These are phyloP conservation scores for Colletotrichum neosansevieriae DNA, from an alignment of 2,329 filamentous ascomycete species.

Conservation along the genomic window DNA sequence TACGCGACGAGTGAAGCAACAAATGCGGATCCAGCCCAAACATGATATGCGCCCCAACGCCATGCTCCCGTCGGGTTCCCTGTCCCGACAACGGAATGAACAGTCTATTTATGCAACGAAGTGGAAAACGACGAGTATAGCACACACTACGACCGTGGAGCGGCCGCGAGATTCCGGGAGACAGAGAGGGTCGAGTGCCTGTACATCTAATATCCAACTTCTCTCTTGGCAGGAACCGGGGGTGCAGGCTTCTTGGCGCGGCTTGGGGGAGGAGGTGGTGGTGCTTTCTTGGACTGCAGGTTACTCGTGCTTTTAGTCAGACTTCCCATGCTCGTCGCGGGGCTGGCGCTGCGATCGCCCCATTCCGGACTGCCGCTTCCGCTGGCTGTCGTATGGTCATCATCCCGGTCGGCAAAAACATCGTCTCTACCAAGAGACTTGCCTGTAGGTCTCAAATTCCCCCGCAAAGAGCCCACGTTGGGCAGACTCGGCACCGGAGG, in stretches of 20 bases:
- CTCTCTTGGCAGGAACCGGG: constrained; percentile 52
- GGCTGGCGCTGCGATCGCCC: constrained; percentile 64
- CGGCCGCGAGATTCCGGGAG: neutral
- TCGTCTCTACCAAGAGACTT: constrained; percentile 54
- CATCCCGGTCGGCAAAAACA: constrained; percentile 60
- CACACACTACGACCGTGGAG: neutral
- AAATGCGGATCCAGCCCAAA: constrained; percentile 37
- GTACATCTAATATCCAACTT: constrained; percentile 46
- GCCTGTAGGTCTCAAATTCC: constrained; percentile 59
- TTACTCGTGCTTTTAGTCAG: constrained; percentile 58
- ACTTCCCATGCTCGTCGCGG: constrained; percentile 68
- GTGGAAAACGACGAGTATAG: constrained; percentile 7
- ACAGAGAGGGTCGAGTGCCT: constrained; percentile 2
- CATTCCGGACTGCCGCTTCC: constrained; percentile 65
- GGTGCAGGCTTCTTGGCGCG: constrained; percentile 67
- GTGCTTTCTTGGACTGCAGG: constrained; percentile 52
- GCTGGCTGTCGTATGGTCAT: constrained; percentile 63
- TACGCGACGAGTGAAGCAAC: constrained; percentile 6
- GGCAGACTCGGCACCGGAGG: constrained; percentile 36
- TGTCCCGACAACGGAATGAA: constrained; percentile 25
- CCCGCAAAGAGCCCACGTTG: constrained; percentile 54
- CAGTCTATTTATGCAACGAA: constrained; percentile 38
- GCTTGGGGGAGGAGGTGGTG: constrained; percentile 61
- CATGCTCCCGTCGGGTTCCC: constrained; percentile 29
- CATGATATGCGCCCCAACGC: constrained; percentile 40